Conservation (phyloP, 805 yeast genomes). For the Wickerhamiella brachini region DNA sequence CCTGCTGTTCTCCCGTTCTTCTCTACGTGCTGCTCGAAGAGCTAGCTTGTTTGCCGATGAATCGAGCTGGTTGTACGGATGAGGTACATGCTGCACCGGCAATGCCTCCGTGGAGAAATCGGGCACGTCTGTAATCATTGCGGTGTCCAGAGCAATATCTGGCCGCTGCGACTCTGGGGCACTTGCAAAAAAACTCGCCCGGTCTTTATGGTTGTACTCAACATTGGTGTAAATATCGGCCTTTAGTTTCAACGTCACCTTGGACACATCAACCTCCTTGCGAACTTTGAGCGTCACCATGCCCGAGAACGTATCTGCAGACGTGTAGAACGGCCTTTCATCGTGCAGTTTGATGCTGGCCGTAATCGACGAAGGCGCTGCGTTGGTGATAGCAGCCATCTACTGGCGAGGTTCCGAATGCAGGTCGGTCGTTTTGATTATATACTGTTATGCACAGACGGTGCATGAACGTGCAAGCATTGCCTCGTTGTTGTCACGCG, state of each 20-base stretch:
- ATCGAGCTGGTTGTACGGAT: neutral
- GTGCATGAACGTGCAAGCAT: neutral
- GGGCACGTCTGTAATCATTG: neutral
- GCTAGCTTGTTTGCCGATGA: neutral
- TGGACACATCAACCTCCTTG: conserved; percentile 5
- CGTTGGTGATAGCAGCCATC: neutral
- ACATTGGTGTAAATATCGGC: conserved; percentile 8
- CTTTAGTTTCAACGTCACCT: conserved; percentile 8
- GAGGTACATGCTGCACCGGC: neutral
- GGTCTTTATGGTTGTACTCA: neutral
- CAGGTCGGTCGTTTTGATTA: neutral
- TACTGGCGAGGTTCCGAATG: neutral
- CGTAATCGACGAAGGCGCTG: neutral
- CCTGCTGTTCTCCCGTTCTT: neutral
- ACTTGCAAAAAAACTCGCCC: neutral
- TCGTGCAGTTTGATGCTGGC: conserved; percentile 3
- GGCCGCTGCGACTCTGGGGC: neutral
- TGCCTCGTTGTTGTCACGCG: neutral
- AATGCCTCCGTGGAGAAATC: neutral
- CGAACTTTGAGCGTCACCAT: conserved; percentile 6
- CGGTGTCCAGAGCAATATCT: neutral
- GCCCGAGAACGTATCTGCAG: conserved; percentile 12
- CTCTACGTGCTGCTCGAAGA: neutral
- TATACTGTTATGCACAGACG: neutral
- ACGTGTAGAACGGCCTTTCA: conserved; percentile 4